A percentile compares a stretch with the other conserved stretches of the same genome.
phyloP scores from a whole-genome alignment of 371 early-diverging fungal species.

The Haplosporangium sp. region DNA sequence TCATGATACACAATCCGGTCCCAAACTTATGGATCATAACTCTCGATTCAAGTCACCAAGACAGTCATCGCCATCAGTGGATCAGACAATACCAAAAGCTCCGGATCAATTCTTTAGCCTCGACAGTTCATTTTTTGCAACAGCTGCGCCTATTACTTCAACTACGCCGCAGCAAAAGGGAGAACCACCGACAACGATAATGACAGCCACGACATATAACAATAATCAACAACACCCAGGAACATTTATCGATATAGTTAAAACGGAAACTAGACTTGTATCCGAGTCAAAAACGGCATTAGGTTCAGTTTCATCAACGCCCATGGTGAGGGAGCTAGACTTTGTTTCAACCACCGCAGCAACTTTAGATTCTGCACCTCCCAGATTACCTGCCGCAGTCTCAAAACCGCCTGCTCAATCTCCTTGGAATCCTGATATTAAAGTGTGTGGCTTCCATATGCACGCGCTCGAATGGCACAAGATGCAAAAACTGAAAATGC shows the following conservation, averaged over 20 bases:
- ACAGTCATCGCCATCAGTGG: not conserved
- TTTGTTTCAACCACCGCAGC: not conserved
- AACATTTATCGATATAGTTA: too few species aligned
- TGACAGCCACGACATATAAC: not conserved
- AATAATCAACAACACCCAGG: not conserved
- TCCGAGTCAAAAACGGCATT: too few species aligned
- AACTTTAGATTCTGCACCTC: not conserved
- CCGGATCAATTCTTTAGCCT: not conserved
- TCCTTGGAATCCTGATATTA: not conserved
- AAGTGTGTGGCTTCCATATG: conserved; percentile 46
- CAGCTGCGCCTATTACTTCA: not conserved
- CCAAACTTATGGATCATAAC: not conserved
- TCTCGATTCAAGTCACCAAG: not conserved
- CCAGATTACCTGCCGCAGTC: not conserved
- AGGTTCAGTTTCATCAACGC: too few species aligned
- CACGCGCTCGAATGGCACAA: conserved; percentile 46
- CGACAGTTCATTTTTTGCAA: conserved; percentile 1
- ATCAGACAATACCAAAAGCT: too few species aligned
- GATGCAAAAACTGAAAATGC: conserved; percentile 2
- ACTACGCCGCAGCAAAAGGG: not conserved
- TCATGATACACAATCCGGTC: not conserved
- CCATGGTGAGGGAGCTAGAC: too few species aligned
- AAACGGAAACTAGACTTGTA: too few species aligned
- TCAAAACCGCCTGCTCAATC: not conserved
- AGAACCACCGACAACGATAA: not conserved